phyloP scores from a whole-genome alignment of 2,329 filamentous ascomycete species.

The Penicillium sp. region DNA sequence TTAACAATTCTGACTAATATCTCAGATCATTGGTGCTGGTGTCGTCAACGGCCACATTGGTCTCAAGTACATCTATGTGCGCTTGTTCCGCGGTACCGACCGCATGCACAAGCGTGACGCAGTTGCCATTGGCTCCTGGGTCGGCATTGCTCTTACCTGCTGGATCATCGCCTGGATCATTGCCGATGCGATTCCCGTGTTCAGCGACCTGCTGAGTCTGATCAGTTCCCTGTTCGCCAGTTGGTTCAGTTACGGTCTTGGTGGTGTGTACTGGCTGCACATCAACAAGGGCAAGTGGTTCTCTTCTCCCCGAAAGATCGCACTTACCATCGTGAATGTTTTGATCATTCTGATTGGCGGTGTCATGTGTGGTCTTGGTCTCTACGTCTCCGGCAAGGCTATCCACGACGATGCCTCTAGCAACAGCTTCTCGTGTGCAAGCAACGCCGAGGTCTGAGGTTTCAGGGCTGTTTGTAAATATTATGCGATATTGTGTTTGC shows the following conservation, averaged over 20 bases:
- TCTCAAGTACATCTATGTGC: slow-evolving; percentile 65
- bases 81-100: slow-evolving; percentile 61
- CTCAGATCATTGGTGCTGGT: slow-evolving; percentile 64
- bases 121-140: slow-evolving; percentile 59
- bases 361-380: slow-evolving; percentile 28
- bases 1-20: background rate
- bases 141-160: slow-evolving; percentile 54
- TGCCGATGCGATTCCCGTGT: slow-evolving; percentile 68
- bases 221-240: slow-evolving; percentile 40
- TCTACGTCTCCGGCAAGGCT: slow-evolving; percentile 29
- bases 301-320: slow-evolving; percentile 46
- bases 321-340: slow-evolving; percentile 47
- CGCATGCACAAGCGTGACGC: slow-evolving; percentile 53
- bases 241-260: slow-evolving; percentile 38
- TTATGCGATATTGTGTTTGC: background rate
- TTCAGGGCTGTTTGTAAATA: background rate
- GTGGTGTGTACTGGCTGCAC: slow-evolving; percentile 50
- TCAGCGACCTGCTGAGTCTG: slow-evolving; percentile 65
- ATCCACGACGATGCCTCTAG: slow-evolving; percentile 29
- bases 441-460: slow-evolving; percentile 26
- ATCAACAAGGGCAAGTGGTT: slow-evolving; percentile 49
- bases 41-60: slow-evolving; percentile 70
- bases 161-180: slow-evolving; percentile 68
- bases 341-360: slow-evolving; percentile 41
- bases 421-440: slow-evolving; percentile 42